Base-by-base conservation (phyloP, 148 eudicot genomes). In the Salicornia ramosissima region DNA sequence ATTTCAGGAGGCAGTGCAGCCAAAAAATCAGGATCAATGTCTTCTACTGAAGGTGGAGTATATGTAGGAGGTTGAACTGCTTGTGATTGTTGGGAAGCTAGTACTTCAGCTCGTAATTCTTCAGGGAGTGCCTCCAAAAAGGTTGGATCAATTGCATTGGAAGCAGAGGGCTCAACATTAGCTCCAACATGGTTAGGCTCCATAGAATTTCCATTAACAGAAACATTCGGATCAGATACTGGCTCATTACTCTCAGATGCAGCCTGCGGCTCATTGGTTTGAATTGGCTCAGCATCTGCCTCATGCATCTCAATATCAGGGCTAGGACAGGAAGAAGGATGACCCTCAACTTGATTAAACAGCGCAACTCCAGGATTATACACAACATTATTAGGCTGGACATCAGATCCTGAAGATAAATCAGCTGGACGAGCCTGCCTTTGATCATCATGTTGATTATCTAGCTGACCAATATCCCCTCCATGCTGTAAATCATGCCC, bases 81-180 rank as follows among this genome's bases (percentile, higher is more conserved):
- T 78, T 85, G 97, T 54, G 96, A 87, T 74, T 89, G 97, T 70
- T 94, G 99, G 19, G 99, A 91, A 76, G 99, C 97, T 59, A 94
- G 78, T 56, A 94, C 99, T 84, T 94, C 99, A 56, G 96, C 99
- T 45, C 99, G 75, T 39, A 94, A 89, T 65, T 94, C 97, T 72
- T 89, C 99, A 74, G 99, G 99, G 40, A 94, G 96, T 30, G 99
- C 99, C 84, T 94, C 99, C 72, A 94, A 82, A 77, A 94, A 94
- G 64, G 99, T 88, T 49, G 99, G 99, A 82, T 94, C 99, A 67
- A 94, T 91, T 70, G 85, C 91, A 84, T 82, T 87, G 54, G 85
- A 71, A 62, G 79, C 86, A 68, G 86, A 70, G 65, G 87, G 76
- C 53, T 84, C 92, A 64, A 68, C 83, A 72, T 73, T 80, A 71